Evolutionary conservation across 2,329 filamentous ascomycete species (phyloP), one percentile per base, ranked within the genome.

Genomic region (Exophiala mesophila): DNA sequence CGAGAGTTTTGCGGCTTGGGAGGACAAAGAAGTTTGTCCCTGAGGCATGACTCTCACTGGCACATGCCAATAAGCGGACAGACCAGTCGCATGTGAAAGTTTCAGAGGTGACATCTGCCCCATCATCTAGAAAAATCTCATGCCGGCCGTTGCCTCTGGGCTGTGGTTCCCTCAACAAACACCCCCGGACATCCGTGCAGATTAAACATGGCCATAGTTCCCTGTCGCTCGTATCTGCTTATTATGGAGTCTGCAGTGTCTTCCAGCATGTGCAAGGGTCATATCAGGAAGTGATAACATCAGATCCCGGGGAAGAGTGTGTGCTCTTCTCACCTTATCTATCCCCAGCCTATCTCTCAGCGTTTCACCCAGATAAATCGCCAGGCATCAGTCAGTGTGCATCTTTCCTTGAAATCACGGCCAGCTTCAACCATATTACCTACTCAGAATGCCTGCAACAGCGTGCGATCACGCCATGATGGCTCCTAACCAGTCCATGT

Each of bases 51-150:
- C n/a, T n/a, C n/a, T n/a, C n/a, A n/a, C n/a, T 28, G 6, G 29
- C 29, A 8, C 32, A 34, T 34, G 16, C 32, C 32, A 34, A 34
- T 34, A 19, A 19, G 32, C 13, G 17, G 12, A 34, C 15, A 34
- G 32, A 34, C 12, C 12, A 15, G 12, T 34, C 17, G 18, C 32
- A 34, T 34, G 32, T 34, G 32, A 34, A 34, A 34, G 16, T 10
- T 18, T n/a, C n/a, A n/a, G n/a, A n/a, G n/a, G n/a, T n/a, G n/a
- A n/a, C n/a, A n/a, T n/a, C n/a, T n/a, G n/a, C n/a, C n/a, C n/a
- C n/a, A n/a, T n/a, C n/a, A n/a, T n/a, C n/a, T n/a, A n/a, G n/a
- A n/a, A n/a, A n/a, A n/a, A n/a, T n/a, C n/a, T n/a, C n/a, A n/a
- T n/a, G n/a, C n/a, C n/a, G n/a, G n/a, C n/a, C n/a, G n/a, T n/a